Evolutionary conservation across 1,284 basidiomycete species (phyloP).

Genomic region (Tylopilus sp.): DNA sequence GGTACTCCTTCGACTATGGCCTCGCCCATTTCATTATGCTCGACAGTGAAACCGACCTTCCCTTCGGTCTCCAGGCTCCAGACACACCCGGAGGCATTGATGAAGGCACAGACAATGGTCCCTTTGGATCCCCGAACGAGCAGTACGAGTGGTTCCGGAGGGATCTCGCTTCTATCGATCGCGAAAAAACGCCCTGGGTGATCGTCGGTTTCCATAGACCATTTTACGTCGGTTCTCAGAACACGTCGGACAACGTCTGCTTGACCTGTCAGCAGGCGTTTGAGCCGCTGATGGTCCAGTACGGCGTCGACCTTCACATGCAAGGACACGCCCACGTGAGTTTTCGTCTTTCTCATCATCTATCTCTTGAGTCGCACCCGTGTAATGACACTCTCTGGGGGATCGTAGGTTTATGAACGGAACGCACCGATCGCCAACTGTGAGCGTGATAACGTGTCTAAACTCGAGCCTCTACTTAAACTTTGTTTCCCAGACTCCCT

Average conservation of each 20-base stretch:
- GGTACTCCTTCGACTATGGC: constrained; percentile 33
- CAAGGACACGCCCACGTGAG: constrained; percentile 27
- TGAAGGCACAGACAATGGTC: constrained; percentile 21
- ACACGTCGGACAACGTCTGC: constrained; percentile 14
- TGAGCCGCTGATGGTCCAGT: constrained; percentile 31
- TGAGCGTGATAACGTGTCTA: constrained; percentile 2
- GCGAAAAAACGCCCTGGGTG: constrained; percentile 26
- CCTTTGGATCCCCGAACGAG: constrained; percentile 27
- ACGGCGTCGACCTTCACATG: constrained; percentile 32
- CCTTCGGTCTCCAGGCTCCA: constrained; percentile 23
- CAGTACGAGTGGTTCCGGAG: constrained; percentile 29
- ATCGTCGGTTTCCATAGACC: constrained; percentile 28
- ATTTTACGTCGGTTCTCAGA: constrained; percentile 24
- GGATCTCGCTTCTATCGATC: constrained; percentile 26
- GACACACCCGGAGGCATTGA: constrained; percentile 18
- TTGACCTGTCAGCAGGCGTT: constrained; percentile 27
- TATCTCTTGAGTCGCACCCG: background rate
- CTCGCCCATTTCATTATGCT: constrained; percentile 28
- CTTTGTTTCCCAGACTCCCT: constrained; percentile 10
- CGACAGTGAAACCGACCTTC: constrained; percentile 26
- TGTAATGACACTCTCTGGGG: background rate
- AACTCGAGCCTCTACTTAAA: background rate
- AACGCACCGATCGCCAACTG: constrained; percentile 30
- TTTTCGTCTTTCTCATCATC: background rate
- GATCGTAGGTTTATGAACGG: constrained; percentile 24